Evolutionary conservation across 2,329 filamentous ascomycete species (phyloP).

Genomic region (Fonsecaea pedrosoi): DNA sequence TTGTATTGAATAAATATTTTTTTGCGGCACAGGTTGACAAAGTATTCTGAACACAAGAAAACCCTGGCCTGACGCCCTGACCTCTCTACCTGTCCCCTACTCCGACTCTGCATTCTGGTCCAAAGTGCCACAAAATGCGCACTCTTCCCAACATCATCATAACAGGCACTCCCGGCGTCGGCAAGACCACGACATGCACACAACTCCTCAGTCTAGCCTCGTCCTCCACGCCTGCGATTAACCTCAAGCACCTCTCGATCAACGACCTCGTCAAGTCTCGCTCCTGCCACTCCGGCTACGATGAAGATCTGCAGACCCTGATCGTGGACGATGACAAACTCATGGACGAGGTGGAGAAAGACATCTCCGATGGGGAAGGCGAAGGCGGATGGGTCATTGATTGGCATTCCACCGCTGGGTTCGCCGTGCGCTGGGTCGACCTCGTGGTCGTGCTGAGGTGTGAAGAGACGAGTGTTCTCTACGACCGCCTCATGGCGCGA

Average conservation of each 20-base stretch:
- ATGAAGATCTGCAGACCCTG: constrained; percentile 84
- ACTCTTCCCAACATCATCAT: constrained; percentile 82
- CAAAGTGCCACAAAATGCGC: constrained; percentile 25
- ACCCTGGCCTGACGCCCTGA: background rate
- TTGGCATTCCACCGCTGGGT: constrained; percentile 97
- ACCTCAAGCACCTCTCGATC: constrained; percentile 81
- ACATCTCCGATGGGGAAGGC: constrained; percentile 60
- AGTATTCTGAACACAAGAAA: background rate
- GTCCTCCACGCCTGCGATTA: constrained; percentile 65
- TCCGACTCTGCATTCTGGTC: background rate
- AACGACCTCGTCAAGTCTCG: constrained; percentile 92
- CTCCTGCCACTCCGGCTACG: constrained; percentile 84
- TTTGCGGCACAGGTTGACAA: background rate
- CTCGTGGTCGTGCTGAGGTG: constrained; percentile 85
- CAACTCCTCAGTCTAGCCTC: constrained; percentile 56
- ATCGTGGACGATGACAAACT: constrained; percentile 98
- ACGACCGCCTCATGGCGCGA: constrained; percentile 76
- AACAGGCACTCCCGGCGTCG: constrained; percentile 93
- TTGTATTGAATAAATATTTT: background rate
- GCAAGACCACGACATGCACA: constrained; percentile 93
- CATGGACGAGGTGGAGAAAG: constrained; percentile 85
- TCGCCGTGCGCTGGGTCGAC: constrained; percentile 92
- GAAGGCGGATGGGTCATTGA: constrained; percentile 88
- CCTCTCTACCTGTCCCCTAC: background rate
- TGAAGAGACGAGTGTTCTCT: constrained; percentile 78